Percentiles rank a stretch among this genome's conserved stretches.
These are phyloP conservation scores for Polychaeton citri DNA, from an alignment of 2,329 filamentous ascomycete genomes.

Conservation along the genomic window DNA sequence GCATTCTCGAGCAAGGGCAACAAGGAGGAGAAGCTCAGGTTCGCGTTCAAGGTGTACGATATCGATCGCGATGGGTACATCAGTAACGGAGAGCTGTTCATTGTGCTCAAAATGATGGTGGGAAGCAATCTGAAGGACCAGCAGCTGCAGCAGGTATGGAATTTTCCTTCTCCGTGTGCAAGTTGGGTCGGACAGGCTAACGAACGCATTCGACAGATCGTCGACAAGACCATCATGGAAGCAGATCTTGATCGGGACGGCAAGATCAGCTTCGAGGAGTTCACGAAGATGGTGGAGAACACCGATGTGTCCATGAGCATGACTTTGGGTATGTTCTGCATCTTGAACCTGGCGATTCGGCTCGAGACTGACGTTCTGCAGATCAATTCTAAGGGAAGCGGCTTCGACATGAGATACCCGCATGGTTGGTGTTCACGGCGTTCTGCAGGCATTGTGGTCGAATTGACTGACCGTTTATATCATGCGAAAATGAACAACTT, in stretches of 20 bases:
- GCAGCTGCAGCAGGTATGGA: conserved; percentile 70
- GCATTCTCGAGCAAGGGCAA: conserved; percentile 97
- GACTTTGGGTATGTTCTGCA: conserved; percentile 45
- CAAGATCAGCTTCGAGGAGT: conserved; percentile 98
- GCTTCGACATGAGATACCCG: not conserved
- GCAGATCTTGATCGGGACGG: conserved; percentile 91
- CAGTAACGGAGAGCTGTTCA: conserved; percentile 96
- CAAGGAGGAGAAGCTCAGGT: conserved; percentile 95
- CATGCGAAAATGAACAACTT: too few species aligned
- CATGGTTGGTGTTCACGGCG: not conserved
- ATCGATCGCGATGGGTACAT: conserved; percentile 98
- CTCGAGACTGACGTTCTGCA: not conserved
- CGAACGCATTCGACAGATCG: conserved; percentile 54
- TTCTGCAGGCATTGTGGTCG: too few species aligned
- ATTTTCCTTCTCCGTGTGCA: too few species aligned
- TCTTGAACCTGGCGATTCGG: too few species aligned
- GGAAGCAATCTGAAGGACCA: conserved; percentile 98
- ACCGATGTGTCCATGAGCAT: conserved; percentile 61
- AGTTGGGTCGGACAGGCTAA: too few species aligned
- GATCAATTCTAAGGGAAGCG: not conserved
- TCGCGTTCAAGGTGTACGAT: conserved; percentile 99
- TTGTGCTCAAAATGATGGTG: conserved; percentile 99
- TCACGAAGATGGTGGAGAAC: conserved; percentile 96
- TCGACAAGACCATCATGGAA: conserved; percentile 99
- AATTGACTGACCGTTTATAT: too few species aligned